Base-by-base conservation (phyloP, 208 protist species). In the Leishmania tarentolae region DNA sequence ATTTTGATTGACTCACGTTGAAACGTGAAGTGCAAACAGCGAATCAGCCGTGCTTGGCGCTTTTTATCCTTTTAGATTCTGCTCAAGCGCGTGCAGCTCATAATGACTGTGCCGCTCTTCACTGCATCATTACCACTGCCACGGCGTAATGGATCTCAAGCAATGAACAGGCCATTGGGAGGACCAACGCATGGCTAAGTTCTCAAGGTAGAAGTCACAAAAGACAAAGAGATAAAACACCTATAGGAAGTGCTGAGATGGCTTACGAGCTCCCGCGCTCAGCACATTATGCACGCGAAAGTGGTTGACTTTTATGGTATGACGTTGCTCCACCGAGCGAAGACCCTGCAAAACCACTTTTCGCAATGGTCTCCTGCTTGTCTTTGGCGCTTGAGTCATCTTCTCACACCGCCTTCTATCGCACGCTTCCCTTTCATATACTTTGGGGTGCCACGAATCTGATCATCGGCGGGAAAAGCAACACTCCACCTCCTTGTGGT, bases 71-170 rank as follows among this genome's bases (percentile, higher is more conserved):
- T 37, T 53, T 75, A 75, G 71, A 75, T 59, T 75, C 71, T 75
- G 71, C 71, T 75, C 71, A 44, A 75, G 44, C 31, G 19, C 57
- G 50, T 42, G 46, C 46, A 35, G 71, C 71, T 75, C 71, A 59
- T 59, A 44, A 37, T 37, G n/a, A 15, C 8, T 35, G 44, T 40
- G 44, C 5, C 24, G 28, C 47, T 61, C 11, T 59, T 75, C 15
- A 40, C 28, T 75, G 71, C 40, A 75, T 31, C 24, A 47, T 46
- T 52, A 35, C 42, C 68, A 72, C 24, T 52, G 24, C 21, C 42
- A 47, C 42, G 9, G 13, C 19, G 68, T 37, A n/a, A 52, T 72
- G 8, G 68, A 50, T 19, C 9, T 50, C 40, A 72, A 72, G 31
- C 37, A 35, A 2, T 24, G 42, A 74, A 44, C 24, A 37, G 42